These are phyloP conservation scores for Fraxinus floribunda DNA, from an alignment of 305 asterid species.

Conservation along the genomic window DNA sequence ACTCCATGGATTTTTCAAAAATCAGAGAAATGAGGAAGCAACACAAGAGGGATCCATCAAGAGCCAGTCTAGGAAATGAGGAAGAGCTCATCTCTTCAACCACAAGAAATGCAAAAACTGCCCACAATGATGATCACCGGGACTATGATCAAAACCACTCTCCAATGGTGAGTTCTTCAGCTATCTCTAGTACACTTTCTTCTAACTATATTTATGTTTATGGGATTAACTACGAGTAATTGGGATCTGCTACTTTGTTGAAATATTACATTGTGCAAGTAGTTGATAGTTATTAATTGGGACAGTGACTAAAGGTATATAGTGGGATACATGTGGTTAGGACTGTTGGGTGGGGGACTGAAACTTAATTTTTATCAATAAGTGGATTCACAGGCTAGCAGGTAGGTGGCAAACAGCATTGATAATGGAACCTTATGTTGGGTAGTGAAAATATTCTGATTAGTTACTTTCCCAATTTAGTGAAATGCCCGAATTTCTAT, in stretches of 20 bases:
- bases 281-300: constrained; percentile 21
- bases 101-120: background rate
- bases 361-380: constrained; percentile 1
- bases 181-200: background rate
- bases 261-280: background rate
- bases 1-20: constrained; percentile 27
- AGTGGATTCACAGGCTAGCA: constrained; percentile 10
- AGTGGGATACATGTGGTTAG: constrained; percentile 26
- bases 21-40: constrained; percentile 29
- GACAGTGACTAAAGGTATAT: background rate
- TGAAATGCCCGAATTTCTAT: background rate
- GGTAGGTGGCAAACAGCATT: constrained; percentile 1
- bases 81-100: constrained; percentile 19
- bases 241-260: background rate
- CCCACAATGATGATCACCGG: background rate
- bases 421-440: background rate
- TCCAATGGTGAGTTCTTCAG: constrained; percentile 14
- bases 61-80: constrained; percentile 26
- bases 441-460: background rate
- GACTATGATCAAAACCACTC: constrained; percentile 15
- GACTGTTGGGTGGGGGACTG: constrained; percentile 5
- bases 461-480: background rate
- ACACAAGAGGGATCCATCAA: constrained; percentile 25
- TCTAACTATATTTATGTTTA: background rate
- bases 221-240: background rate